Conservation (phyloP, 495 filamentous ascomycete genomes). For the Podospora anserina region DNA sequence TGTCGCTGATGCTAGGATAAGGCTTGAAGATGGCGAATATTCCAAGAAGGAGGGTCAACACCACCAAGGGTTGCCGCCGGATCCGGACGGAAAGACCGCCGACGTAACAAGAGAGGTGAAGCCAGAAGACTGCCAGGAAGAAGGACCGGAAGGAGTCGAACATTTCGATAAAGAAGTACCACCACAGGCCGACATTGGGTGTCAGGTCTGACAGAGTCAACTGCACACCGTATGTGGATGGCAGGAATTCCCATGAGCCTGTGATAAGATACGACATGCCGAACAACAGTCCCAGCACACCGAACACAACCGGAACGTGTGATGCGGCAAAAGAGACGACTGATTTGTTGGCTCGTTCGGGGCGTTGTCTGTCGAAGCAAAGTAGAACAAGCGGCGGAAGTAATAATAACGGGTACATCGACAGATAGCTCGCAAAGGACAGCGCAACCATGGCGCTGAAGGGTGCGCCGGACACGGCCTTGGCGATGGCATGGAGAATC, state of each 20-base stretch:
- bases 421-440: constrained; percentile 82
- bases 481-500: constrained; percentile 78
- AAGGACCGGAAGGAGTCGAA: constrained; percentile 97
- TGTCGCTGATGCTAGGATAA: constrained; percentile 88
- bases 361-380: constrained; percentile 64
- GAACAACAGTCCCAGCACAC: constrained; percentile 55
- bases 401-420: constrained; percentile 84
- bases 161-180: constrained; percentile 99
- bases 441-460: constrained; percentile 81
- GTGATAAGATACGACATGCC: constrained; percentile 71
- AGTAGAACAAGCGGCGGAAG: constrained; percentile 80
- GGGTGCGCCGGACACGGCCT: constrained; percentile 70
- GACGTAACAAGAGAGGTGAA: constrained; percentile 86
- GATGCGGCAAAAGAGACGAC: constrained; percentile 48
- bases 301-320: constrained; percentile 48
- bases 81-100: constrained; percentile 78
- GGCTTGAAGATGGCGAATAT: constrained; percentile 93
- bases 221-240: constrained; percentile 87
- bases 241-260: constrained; percentile 79
- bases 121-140: constrained; percentile 96
- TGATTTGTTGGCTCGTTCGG: constrained; percentile 33
- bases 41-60: constrained; percentile 74
- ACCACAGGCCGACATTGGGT: constrained; percentile 95
- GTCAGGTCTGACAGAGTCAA: constrained; percentile 88
- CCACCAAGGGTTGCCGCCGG: constrained; percentile 79